Conservation (phyloP, 768 basidiomycete genomes). For the Mycena latifolia region DNA sequence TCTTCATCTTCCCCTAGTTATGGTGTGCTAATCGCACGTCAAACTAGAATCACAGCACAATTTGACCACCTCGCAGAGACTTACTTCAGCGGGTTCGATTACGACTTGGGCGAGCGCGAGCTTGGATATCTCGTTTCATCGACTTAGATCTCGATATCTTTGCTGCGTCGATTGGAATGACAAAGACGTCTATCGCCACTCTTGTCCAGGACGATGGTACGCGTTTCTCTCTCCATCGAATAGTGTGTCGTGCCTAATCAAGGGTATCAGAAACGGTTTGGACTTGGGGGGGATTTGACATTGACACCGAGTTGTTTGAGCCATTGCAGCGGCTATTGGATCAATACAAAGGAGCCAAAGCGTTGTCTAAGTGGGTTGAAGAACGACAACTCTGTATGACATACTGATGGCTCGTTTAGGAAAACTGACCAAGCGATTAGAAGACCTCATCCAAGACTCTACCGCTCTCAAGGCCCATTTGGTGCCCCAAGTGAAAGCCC, state of each 20-base stretch:
- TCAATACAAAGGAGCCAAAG: constrained; percentile 85
- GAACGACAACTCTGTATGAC: too few relatives aligned
- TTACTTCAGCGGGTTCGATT: constrained; percentile 85
- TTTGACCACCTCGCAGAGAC: constrained; percentile 93
- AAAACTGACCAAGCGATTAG: constrained; percentile 90
- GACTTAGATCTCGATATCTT: constrained; percentile 96
- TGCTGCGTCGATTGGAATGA: constrained; percentile 89
- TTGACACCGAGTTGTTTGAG: constrained; percentile 81
- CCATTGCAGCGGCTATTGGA: constrained; percentile 89
- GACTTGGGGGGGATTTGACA: constrained; percentile 81
- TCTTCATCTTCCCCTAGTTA: too few relatives aligned
- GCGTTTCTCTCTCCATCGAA: constrained; percentile 22
- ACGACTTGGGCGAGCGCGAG: constrained; percentile 92
- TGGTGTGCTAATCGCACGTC: not conserved
- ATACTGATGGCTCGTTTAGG: constrained; percentile 55
- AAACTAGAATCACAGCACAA: constrained; percentile 87
- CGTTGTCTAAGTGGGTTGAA: constrained; percentile 74
- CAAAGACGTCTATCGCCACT: constrained; percentile 85
- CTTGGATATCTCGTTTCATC: constrained; percentile 82
- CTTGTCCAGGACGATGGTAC: constrained; percentile 84
- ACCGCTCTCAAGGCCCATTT: constrained; percentile 79
- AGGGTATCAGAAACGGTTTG: constrained; percentile 72
- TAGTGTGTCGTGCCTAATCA: not conserved
- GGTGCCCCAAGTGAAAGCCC: constrained; percentile 76
- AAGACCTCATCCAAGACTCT: constrained; percentile 81